These are phyloP conservation scores for Fusarium poae DNA, from an alignment of 2,329 filamentous ascomycete species.

Conservation along the genomic window DNA sequence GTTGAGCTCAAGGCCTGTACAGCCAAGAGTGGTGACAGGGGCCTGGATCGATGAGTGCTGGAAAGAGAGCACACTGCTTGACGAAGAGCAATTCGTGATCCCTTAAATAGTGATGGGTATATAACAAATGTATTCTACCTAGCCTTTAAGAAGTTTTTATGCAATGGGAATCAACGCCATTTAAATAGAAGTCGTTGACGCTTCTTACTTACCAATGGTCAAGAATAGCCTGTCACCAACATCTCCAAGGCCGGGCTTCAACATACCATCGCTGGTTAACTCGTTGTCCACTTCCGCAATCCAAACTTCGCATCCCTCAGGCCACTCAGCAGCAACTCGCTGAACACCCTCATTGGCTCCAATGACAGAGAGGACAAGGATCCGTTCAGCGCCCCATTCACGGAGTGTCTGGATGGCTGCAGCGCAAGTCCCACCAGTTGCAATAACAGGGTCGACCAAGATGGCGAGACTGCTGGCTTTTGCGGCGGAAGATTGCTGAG, in stretches of 20 bases:
- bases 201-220: constrained; percentile 81
- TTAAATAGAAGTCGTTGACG: constrained; percentile 4
- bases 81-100: constrained; percentile 75
- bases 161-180: constrained; percentile 15
- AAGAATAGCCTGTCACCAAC: constrained; percentile 91
- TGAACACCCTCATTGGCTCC: constrained; percentile 78
- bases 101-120: constrained; percentile 40
- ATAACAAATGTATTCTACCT: constrained; percentile 40
- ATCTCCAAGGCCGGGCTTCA: constrained; percentile 90
- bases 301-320: constrained; percentile 82
- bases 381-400: constrained; percentile 90
- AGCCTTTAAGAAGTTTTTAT: constrained; percentile 37
- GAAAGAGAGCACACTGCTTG: constrained; percentile 80
- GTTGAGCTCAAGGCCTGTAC: constrained; percentile 59
- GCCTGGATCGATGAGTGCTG: constrained; percentile 86
- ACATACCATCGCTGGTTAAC: constrained; percentile 85
- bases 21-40: constrained; percentile 77
- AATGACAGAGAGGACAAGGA: constrained; percentile 82
- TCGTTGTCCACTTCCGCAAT: constrained; percentile 82
- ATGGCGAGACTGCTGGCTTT: constrained; percentile 74
- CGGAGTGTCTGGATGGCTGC: constrained; percentile 90
- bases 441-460: constrained; percentile 91
- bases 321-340: constrained; percentile 81
- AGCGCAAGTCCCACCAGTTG: constrained; percentile 89
- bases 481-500: constrained; percentile 70